phyloP scores from a whole-genome alignment of 345 rosid genomes.

The Acer campestre region DNA sequence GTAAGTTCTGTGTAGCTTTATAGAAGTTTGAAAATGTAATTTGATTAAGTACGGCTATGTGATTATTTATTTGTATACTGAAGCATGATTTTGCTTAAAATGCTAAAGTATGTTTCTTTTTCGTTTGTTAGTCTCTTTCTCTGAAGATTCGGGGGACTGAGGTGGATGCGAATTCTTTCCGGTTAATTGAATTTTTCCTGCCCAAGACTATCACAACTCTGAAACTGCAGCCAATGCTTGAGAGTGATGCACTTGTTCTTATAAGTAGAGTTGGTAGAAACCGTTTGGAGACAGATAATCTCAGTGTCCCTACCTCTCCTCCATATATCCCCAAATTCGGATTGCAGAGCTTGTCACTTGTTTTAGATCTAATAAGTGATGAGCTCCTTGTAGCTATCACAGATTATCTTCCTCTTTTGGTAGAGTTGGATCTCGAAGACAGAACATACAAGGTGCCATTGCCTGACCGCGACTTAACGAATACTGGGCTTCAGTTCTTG shows the following conservation, averaged over 20 bases:
- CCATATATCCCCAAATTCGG: constrained; percentile 28
- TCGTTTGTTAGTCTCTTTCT: constrained; percentile 49
- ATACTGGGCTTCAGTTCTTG: constrained; percentile 54
- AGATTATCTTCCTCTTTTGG: constrained; percentile 43
- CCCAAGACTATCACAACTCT: constrained; percentile 50
- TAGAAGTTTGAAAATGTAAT: neutral
- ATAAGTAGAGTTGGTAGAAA: constrained; percentile 31
- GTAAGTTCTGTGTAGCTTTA: constrained; percentile 28
- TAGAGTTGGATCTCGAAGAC: constrained; percentile 71
- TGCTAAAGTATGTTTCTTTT: constrained; percentile 29
- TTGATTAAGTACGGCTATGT: neutral
- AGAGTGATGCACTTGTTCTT: constrained; percentile 40
- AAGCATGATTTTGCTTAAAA: constrained; percentile 11
- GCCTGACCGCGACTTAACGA: constrained; percentile 46
- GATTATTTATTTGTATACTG: neutral
- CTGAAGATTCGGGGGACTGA: constrained; percentile 46
- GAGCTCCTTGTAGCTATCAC: constrained; percentile 45
- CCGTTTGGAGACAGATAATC: constrained; percentile 20
- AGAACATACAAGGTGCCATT: constrained; percentile 48
- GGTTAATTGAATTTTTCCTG: constrained; percentile 33
- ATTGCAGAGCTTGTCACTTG: constrained; percentile 60
- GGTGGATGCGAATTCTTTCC: constrained; percentile 36
- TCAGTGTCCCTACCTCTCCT: constrained; percentile 27
- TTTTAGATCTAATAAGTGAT: constrained; percentile 55
- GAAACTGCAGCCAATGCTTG: constrained; percentile 49